Evolutionary conservation across 176 grass and related monocot species (phyloP), one percentile per base, ranked within the genome.

Genomic region (Hsuehochloa calcarea): DNA sequence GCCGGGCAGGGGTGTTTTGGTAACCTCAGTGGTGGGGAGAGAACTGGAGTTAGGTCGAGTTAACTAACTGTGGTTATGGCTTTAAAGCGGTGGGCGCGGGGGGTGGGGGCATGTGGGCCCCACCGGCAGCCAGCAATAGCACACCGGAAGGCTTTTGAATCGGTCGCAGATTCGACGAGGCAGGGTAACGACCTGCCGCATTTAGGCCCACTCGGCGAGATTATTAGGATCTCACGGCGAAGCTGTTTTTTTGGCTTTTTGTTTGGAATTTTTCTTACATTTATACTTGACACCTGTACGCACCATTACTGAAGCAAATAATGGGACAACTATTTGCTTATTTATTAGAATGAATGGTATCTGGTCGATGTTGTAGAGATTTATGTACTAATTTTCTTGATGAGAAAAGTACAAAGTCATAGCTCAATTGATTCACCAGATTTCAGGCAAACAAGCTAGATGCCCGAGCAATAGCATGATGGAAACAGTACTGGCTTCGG

Each of bases 131-230:
- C 26, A 47, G 78, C 38, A 0, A 9, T 9, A 43, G 41, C 79
- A 62, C 79, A 82, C 70, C 50, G 79, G 72, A 87, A 75, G 17
- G 60, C 50, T 58, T 81, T 74, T 34, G 4, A 22, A 51, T 16
- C 35, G 70, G 70, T 76, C 71, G 14, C 12, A 27, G 61, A 14
- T 75, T 82, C 35, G 49, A 75, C 46, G 43, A 62, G 20, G 58
- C 31, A 26, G 39, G 76, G 83, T 59, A 85, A 58, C 83, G 83
- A 68, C 47, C 72, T 55, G 50, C 11, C 4, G 29, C 29, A 40
- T 38, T 50, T 72, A 6, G 80, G 80, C 37, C 51, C 80, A n/a
- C 10, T 23, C 3, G 1, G 19, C 17, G 2, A 77, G 47, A 68
- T 85, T 77, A 59, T 25, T 34, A 20, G 47, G 63, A 70, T 78